Evolutionary conservation across 2,329 filamentous ascomycete genomes (phyloP).

Genomic region (Rhynchosporium agropyri): DNA sequence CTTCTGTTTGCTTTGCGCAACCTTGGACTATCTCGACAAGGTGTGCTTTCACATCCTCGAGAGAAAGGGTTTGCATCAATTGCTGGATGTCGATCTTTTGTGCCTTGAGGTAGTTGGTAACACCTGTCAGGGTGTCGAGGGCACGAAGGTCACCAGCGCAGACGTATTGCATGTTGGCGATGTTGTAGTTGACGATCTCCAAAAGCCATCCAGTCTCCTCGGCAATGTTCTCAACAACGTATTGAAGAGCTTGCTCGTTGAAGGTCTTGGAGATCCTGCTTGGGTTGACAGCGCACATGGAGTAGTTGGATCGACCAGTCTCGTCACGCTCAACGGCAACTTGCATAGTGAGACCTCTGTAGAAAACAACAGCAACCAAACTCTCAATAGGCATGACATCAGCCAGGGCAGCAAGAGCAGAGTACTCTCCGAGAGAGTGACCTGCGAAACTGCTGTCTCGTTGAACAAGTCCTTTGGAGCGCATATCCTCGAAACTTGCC

Average conservation of each 20-base stretch:
- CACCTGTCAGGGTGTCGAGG: slow-evolving; percentile 64
- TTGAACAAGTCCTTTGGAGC: slow-evolving; percentile 92
- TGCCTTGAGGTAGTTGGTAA: slow-evolving; percentile 94
- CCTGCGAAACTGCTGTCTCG: slow-evolving; percentile 96
- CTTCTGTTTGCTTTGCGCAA: slow-evolving; percentile 82
- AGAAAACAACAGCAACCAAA: slow-evolving; percentile 97
- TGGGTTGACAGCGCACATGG: slow-evolving; percentile 98
- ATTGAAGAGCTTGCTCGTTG: slow-evolving; percentile 95
- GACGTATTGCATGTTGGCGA: slow-evolving; percentile 76
- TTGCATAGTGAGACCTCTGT: slow-evolving; percentile 98
- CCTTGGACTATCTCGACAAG: slow-evolving; percentile 89
- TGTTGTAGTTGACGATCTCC: slow-evolving; percentile 96
- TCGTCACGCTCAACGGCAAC: slow-evolving; percentile 97
- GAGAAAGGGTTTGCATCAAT: slow-evolving; percentile 80
- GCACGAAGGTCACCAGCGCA: slow-evolving; percentile 71
- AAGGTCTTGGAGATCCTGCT: slow-evolving; percentile 98
- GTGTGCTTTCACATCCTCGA: slow-evolving; percentile 90
- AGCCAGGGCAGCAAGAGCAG: slow-evolving; percentile 89
- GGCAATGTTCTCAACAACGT: slow-evolving; percentile 92
- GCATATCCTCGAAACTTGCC: slow-evolving; percentile 99
- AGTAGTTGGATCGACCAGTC: slow-evolving; percentile 92
- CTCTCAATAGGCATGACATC: slow-evolving; percentile 99
- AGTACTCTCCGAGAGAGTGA: slow-evolving; percentile 98
- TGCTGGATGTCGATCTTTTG: slow-evolving; percentile 97
- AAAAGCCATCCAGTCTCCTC: slow-evolving; percentile 94